A percentile compares a stretch with the other conserved stretches of the same genome.
These are phyloP conservation scores for Wickerhamiella galacta DNA, from an alignment of 805 yeast species.

Conservation along the genomic window DNA sequence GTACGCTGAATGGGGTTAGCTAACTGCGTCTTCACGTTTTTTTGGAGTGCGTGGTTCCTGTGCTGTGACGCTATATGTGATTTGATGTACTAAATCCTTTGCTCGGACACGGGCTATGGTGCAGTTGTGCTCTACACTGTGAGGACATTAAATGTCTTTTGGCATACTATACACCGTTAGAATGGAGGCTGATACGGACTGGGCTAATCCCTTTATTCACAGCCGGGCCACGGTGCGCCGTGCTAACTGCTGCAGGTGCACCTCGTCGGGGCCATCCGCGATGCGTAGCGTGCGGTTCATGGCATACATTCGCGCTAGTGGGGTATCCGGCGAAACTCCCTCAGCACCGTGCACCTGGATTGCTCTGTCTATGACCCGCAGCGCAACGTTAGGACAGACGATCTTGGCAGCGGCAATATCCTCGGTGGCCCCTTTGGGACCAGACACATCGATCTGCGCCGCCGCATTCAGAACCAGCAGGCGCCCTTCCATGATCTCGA, in stretches of 20 bases:
- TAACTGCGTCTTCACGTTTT: too few species aligned
- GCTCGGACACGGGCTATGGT: too few species aligned
- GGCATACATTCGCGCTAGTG: constrained; percentile 37
- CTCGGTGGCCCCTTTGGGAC: constrained; percentile 36
- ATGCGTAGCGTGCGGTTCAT: constrained; percentile 38
- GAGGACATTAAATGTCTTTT: constrained; percentile 1
- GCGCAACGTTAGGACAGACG: constrained; percentile 39
- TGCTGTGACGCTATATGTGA: too few species aligned
- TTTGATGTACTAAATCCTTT: too few species aligned
- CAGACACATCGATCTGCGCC: constrained; percentile 35
- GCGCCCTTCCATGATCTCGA: constrained; percentile 37
- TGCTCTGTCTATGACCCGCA: constrained; percentile 40
- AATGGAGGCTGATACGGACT: too few species aligned
- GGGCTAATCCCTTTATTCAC: neutral
- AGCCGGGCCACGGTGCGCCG: constrained; percentile 16
- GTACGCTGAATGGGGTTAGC: too few species aligned
- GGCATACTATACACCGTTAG: neutral
- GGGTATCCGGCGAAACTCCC: constrained; percentile 46
- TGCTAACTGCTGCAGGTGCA: constrained; percentile 41
- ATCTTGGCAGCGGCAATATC: constrained; percentile 51
- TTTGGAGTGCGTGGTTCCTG: too few species aligned
- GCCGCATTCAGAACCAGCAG: constrained; percentile 44
- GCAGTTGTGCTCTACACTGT: neutral
- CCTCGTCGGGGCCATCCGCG: constrained; percentile 60
- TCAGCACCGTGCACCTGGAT: constrained; percentile 50